Evolutionary conservation across 2,329 filamentous ascomycete genomes (phyloP).

Genomic region (Nothomitra cinnamomea): DNA sequence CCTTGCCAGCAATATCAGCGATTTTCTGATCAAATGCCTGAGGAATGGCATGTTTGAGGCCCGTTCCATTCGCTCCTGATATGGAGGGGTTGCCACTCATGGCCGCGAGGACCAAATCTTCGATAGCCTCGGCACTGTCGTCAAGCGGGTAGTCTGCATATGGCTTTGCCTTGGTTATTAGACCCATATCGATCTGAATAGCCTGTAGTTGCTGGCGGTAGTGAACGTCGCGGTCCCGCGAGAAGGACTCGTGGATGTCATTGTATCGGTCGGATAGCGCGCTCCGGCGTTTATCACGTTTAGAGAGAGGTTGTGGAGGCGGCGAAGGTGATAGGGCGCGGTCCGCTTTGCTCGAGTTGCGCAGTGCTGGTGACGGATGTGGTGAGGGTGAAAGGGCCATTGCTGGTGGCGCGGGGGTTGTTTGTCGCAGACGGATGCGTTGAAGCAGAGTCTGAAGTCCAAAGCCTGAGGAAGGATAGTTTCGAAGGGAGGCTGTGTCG

Average conservation of each 20-base stretch:
- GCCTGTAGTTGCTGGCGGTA: constrained; percentile 83
- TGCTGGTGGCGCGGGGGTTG: background rate
- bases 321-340: constrained; percentile 13
- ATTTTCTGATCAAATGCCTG: constrained; percentile 42
- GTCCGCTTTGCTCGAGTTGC: background rate
- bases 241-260: constrained; percentile 60
- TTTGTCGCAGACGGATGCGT: background rate
- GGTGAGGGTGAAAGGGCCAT: constrained; percentile 5
- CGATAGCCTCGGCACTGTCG: constrained; percentile 47
- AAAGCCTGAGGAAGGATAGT: background rate
- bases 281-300: constrained; percentile 79
- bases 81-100: constrained; percentile 22
- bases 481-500: too few relatives aligned
- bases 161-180: constrained; percentile 72
- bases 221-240: constrained; percentile 61
- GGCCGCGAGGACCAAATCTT: constrained; percentile 41
- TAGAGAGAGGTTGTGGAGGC: constrained; percentile 41
- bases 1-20: constrained; percentile 49
- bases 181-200: constrained; percentile 76
- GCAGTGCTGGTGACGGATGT: background rate
- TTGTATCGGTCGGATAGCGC: constrained; percentile 64
- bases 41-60: constrained; percentile 17
- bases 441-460: background rate
- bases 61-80: constrained; percentile 4
- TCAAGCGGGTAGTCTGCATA: constrained; percentile 55